Percentiles rank a stretch among this genome's conserved stretches.
These are phyloP conservation scores for Fusarium xyrophilum DNA, from an alignment of 2,329 filamentous ascomycete genomes.

Conservation along the genomic window DNA sequence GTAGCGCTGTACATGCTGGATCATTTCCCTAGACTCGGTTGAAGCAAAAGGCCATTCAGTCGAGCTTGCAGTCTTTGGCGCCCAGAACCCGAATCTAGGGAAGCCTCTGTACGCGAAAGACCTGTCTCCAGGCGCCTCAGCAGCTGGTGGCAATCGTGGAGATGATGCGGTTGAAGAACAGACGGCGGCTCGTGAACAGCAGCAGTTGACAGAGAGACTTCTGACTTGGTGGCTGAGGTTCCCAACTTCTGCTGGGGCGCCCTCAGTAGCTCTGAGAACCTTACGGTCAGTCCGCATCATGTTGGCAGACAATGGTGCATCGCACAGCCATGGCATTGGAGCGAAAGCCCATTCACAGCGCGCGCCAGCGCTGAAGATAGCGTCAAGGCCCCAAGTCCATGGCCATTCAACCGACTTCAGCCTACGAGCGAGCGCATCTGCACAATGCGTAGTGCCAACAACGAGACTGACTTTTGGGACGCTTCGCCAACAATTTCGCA, in stretches of 20 bases:
- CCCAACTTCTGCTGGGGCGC: neutral
- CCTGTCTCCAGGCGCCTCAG: neutral
- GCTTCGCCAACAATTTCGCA: neutral
- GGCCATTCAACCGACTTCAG: neutral
- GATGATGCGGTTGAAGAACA: neutral
- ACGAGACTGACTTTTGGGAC: neutral
- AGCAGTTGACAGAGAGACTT: neutral
- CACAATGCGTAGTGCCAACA: neutral
- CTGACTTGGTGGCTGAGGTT: constrained; percentile 1
- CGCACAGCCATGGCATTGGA: neutral
- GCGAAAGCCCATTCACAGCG: neutral
- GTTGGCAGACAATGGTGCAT: neutral
- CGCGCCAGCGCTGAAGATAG: neutral
- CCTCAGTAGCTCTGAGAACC: neutral
- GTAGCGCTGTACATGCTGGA: neutral
- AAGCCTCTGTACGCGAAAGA: neutral
- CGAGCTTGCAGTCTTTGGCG: neutral
- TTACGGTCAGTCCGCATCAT: neutral
- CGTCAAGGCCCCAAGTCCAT: neutral
- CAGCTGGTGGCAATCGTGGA: neutral
- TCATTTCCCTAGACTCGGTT: neutral
- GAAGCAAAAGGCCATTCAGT: constrained; percentile 5
- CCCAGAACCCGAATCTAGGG: neutral
- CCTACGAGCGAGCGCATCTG: neutral
- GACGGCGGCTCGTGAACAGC: neutral